A percentile compares a stretch with the other conserved stretches of the same genome.
These are phyloP conservation scores for Phytopythium kandeliae DNA, from an alignment of 352 stramenopile genomes.

Conservation along the genomic window DNA sequence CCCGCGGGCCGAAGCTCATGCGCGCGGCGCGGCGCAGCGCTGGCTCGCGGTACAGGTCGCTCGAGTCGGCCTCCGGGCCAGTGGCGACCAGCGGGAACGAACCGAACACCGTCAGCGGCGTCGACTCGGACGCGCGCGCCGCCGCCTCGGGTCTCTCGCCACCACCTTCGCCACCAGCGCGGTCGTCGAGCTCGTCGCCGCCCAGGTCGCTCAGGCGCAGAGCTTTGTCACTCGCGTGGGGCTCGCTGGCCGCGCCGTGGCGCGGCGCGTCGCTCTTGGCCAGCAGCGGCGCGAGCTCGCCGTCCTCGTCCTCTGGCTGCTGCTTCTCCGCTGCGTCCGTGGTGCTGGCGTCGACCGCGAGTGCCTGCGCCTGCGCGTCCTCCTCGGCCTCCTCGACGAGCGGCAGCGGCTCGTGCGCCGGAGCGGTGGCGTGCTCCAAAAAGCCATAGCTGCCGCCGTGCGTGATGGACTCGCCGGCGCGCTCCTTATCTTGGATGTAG, in stretches of 20 bases:
- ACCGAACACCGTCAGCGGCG: slow-evolving; percentile 29
- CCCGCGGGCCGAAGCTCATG: slow-evolving; percentile 40
- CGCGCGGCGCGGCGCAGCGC: slow-evolving; percentile 44
- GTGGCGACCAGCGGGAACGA: slow-evolving; percentile 15
- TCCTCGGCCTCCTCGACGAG: not conserved
- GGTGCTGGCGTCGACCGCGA: too few species aligned
- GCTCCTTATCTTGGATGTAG: slow-evolving; percentile 85
- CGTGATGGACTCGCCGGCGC: slow-evolving; percentile 41
- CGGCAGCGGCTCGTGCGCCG: slow-evolving; percentile 6
- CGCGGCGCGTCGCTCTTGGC: slow-evolving; percentile 1
- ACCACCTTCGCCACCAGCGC: too few species aligned
- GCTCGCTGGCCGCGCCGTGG: not conserved
- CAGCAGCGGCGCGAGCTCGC: slow-evolving; percentile 5
- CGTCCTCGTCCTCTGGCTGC: slow-evolving; percentile 24
- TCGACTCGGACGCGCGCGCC: slow-evolving; percentile 17
- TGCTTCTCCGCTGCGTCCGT: slow-evolving; percentile 16
- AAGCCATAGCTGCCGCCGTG: slow-evolving; percentile 32
- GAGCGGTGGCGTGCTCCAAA: slow-evolving; percentile 18
- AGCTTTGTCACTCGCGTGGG: slow-evolving; percentile 4
- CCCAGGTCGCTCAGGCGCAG: slow-evolving; percentile 10
- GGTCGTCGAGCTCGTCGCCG: slow-evolving; percentile 9
- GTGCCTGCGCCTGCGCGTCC: not conserved
- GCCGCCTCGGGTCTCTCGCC: too few species aligned
- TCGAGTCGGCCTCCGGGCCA: slow-evolving; percentile 37
- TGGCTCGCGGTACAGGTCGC: slow-evolving; percentile 69